A percentile compares a stretch with the other conserved stretches of the same genome.
These are phyloP conservation scores for Trametopsis cervina DNA, from an alignment of 768 basidiomycete genomes.

Conservation along the genomic window DNA sequence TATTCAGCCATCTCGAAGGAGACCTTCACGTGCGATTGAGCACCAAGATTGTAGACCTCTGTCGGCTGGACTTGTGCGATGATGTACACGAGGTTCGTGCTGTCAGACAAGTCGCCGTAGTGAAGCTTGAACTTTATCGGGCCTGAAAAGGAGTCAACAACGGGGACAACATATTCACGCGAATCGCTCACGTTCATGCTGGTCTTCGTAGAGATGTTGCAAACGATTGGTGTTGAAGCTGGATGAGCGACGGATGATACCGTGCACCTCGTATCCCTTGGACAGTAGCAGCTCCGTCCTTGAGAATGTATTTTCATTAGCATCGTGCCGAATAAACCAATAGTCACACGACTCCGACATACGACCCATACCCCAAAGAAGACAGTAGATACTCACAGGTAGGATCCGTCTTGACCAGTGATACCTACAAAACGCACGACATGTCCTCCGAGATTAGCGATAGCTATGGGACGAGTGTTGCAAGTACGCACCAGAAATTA, in stretches of 20 bases:
- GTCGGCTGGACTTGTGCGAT: slow-evolving; percentile 91
- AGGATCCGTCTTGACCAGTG: slow-evolving; percentile 95
- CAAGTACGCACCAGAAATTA: slow-evolving; percentile 69
- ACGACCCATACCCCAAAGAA: neutral
- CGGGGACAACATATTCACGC: neutral
- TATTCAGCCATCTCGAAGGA: slow-evolving; percentile 99
- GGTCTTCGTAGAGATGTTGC: slow-evolving; percentile 89
- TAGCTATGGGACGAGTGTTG: slow-evolving; percentile 1
- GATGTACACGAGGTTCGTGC: slow-evolving; percentile 95
- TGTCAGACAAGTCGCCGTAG: slow-evolving; percentile 92
- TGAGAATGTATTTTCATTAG: slow-evolving; percentile 3
- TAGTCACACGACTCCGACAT: slow-evolving; percentile 11
- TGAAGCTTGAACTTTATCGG: slow-evolving; percentile 78
- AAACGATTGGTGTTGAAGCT: slow-evolving; percentile 97
- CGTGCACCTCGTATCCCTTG: slow-evolving; percentile 91
- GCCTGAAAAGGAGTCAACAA: slow-evolving; percentile 34
- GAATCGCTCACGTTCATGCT: slow-evolving; percentile 64
- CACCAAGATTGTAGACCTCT: slow-evolving; percentile 97
- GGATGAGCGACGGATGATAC: slow-evolving; percentile 94
- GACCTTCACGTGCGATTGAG: slow-evolving; percentile 98
- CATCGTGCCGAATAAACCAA: neutral
- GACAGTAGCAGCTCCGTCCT: slow-evolving; percentile 79
- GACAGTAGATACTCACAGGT: slow-evolving; percentile 52
- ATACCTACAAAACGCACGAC: slow-evolving; percentile 51
- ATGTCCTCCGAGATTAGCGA: slow-evolving; percentile 7